Percentiles rank a stretch among this genome's conserved stretches.
These are phyloP conservation scores for Eucalyptus albens DNA, from an alignment of 345 rosid genomes.

Conservation along the genomic window DNA sequence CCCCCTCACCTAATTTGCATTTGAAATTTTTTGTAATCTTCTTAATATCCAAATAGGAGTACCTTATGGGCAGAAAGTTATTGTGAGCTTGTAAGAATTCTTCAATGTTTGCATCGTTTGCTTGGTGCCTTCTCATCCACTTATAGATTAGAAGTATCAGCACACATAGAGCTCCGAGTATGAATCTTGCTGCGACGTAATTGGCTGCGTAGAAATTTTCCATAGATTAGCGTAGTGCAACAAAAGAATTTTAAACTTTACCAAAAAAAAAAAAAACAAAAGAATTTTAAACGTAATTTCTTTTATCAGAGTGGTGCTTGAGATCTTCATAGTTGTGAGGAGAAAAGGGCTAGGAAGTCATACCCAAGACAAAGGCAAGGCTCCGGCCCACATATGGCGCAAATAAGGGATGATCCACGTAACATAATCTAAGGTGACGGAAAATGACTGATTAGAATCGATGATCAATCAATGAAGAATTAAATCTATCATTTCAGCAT, in stretches of 20 bases:
- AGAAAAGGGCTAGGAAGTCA: not conserved
- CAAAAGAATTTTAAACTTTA: no score
- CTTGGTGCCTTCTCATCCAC: not conserved
- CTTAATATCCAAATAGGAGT: not conserved
- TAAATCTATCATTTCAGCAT: no score
- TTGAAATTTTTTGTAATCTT: not conserved
- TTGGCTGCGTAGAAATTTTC: not conserved
- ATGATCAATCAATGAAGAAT: no score
- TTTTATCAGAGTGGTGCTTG: not conserved
- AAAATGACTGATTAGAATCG: no score
- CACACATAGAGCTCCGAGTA: not conserved
- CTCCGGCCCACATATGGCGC: not conserved
- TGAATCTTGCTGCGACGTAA: not conserved
- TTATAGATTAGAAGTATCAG: not conserved
- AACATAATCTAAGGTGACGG: no score
- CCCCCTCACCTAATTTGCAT: not conserved
- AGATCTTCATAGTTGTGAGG: not conserved
- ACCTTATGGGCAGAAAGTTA: not conserved
- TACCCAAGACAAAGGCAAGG: not conserved
- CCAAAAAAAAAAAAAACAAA: not conserved
- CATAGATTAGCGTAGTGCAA: not conserved
- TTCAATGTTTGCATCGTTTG: accelerated
- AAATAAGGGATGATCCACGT: accelerated
- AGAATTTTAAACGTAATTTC: no score
- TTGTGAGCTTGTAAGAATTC: not conserved